Base-by-base conservation (phyloP, 1,284 basidiomycete species). In the Inonotus obliquus region DNA sequence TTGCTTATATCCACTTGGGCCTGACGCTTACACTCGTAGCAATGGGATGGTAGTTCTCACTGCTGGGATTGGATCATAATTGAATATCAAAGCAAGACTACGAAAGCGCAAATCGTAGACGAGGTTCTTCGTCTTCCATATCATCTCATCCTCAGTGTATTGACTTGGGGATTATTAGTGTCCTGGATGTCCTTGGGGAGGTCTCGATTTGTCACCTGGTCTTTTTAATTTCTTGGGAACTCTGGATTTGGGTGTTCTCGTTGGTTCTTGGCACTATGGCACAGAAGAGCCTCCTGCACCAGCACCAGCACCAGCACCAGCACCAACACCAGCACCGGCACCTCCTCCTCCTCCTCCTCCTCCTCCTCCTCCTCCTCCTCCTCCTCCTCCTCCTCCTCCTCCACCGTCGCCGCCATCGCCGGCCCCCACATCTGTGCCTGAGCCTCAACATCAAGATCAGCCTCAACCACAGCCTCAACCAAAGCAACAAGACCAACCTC, bases 31-130 rank as follows among this genome's bases (percentile, higher is more conserved):
- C 11, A 27, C 14, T 17, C 62, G 25, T 60, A 73, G 71, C 69
- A 73, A 69, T 73, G 64, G 57, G 70, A 41, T 32, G 64, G 66
- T 44, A 72, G 77, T 49, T 70, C 72, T 1, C 70, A 79, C 63
- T 84, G 81, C 69, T 80, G 77, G 71, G 73, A 80, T 66, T 72
- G 67, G 39, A 77, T 84, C 66, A 78, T 76, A 55, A 79, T 84
- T 67, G 72, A 75, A 52, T 77, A 76, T 68, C 72, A 77, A 65
- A 77, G 77, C 39, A 80, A 78, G 69, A 75, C 75, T 19, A 69
- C 73, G 39, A 67, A 72, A 57, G 78, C 81, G 19, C 67, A 70
- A 41, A 74, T 84, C 60, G 69, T 74, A 37, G 81, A 82, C 71
- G 74, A 74, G 74, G 73, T 74, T 23, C 23, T 67, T 59, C 21